phyloP scores from a whole-genome alignment of 148 eudicot genomes.

The Silene latifolia region DNA sequence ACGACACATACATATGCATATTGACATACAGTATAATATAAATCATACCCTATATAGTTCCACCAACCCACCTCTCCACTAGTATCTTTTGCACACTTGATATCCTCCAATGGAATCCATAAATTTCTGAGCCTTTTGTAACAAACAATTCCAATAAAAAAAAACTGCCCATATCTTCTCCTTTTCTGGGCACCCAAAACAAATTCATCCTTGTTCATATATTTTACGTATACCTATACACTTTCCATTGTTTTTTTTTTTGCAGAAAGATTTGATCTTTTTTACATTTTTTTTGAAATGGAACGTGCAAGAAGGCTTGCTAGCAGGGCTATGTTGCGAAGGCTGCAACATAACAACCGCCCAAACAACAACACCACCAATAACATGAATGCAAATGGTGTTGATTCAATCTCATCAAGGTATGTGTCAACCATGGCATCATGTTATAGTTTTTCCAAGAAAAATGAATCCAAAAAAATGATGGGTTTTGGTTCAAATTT shows the following conservation, averaged over 20 bases:
- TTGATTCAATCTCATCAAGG: conserved; percentile 43
- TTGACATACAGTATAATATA: background rate
- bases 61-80: conserved; percentile 36
- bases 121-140: conserved; percentile 22
- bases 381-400: background rate
- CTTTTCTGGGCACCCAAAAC: background rate
- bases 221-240: no score
- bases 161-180: background rate
- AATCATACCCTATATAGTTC: conserved; percentile 4
- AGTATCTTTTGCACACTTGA: conserved; percentile 19
- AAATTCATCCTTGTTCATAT: background rate
- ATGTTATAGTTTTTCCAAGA: conserved; percentile 24
- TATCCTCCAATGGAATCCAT: conserved; percentile 19
- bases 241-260: background rate
- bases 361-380: conserved; percentile 3
- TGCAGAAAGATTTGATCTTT: conserved; percentile 23
- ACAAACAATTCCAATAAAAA: conserved; percentile 5
- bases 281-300: conserved; percentile 29
- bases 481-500: conserved; percentile 22
- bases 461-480: conserved; percentile 28
- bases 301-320: conserved; percentile 80
- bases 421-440: conserved; percentile 66
- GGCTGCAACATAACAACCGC: conserved; percentile 46
- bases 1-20: no score
- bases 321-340: conserved; percentile 50